A percentile compares a stretch with the other conserved stretches of the same genome.
phyloP scores from a whole-genome alignment of 2,329 filamentous ascomycete species.

The Chaetomiaceae sp. region DNA sequence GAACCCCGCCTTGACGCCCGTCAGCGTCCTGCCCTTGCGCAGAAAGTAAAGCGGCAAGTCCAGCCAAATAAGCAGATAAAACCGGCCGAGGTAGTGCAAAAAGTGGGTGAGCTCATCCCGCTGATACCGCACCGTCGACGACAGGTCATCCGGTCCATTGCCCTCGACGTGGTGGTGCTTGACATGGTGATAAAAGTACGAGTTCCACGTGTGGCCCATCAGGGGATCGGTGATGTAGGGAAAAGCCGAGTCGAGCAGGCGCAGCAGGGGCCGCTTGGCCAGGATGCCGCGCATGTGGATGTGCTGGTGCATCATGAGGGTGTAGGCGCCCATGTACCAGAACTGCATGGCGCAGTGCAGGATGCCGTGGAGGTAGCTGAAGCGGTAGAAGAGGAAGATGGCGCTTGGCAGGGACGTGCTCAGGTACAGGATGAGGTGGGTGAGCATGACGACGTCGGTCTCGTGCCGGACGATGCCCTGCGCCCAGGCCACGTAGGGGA shows the following conservation, averaged over 20 bases:
- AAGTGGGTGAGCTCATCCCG: neutral
- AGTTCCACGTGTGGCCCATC: conserved; percentile 9
- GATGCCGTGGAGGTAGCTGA: conserved; percentile 6
- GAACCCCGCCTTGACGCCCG: neutral
- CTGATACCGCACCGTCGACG: conserved; percentile 5
- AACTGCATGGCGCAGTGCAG: conserved; percentile 7
- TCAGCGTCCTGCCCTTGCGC: neutral
- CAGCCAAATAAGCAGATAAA: neutral
- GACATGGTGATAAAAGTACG: conserved; percentile 9
- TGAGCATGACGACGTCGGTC: conserved; percentile 3
- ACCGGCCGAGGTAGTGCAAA: conserved; percentile 7
- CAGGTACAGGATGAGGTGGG: conserved; percentile 4
- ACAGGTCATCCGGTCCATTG: conserved; percentile 8
- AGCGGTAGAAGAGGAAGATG: conserved; percentile 1
- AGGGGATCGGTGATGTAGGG: conserved; percentile 6
- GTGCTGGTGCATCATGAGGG: conserved; percentile 11
- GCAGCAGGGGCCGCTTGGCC: neutral
- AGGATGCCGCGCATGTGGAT: conserved; percentile 6
- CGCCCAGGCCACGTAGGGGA: conserved; percentile 1
- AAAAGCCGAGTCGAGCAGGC: neutral
- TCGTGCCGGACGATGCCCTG: conserved; percentile 1
- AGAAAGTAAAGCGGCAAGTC: conserved; percentile 6
- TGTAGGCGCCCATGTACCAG: conserved; percentile 9
- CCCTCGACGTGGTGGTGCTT: conserved; percentile 9
- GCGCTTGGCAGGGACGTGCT: conserved; percentile 6